Percentiles rank a stretch among this genome's conserved stretches.
These are phyloP conservation scores for Acacia acuminata DNA, from an alignment of 306 rosid genomes.

Conservation along the genomic window DNA sequence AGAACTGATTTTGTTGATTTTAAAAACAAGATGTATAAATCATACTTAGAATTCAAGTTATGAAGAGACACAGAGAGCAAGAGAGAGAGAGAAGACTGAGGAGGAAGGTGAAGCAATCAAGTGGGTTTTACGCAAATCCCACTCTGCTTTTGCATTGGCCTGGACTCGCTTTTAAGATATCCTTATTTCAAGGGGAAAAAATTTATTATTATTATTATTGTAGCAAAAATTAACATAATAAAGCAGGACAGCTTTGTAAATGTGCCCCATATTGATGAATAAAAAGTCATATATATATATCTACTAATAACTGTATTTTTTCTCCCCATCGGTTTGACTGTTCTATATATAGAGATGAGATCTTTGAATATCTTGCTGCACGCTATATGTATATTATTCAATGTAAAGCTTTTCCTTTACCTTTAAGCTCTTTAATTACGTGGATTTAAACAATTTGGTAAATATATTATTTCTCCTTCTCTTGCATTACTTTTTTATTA, in stretches of 20 bases:
- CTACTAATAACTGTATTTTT: background rate
- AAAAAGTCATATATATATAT: background rate
- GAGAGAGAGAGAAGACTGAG: slow-evolving; percentile 35
- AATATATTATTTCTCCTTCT: background rate
- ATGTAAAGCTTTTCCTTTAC: background rate
- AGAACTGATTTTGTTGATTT: slow-evolving; percentile 56
- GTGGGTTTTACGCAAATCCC: slow-evolving; percentile 94
- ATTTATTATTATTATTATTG: background rate
- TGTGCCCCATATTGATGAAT: slow-evolving; percentile 29
- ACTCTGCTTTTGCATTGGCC: slow-evolving; percentile 66
- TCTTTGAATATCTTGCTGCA: background rate
- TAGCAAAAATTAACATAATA: slow-evolving; percentile 12
- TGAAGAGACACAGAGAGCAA: slow-evolving; percentile 30
- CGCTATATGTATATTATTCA: background rate
- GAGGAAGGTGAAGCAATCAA: slow-evolving; percentile 83
- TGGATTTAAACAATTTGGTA: background rate
- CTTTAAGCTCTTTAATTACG: background rate
- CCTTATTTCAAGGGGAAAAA: slow-evolving; percentile 41
- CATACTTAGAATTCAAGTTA: slow-evolving; percentile 91
- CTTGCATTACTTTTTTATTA: background rate
- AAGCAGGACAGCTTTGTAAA: slow-evolving; percentile 32
- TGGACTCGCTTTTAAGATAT: slow-evolving; percentile 88
- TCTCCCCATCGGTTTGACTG: background rate
- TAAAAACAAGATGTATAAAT: slow-evolving; percentile 44
- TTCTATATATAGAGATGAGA: background rate